Evolutionary conservation across 179 eudicot genomes (phyloP), one percentile per base, ranked within the genome.

Genomic region (Sideroxylon spinosum): DNA sequence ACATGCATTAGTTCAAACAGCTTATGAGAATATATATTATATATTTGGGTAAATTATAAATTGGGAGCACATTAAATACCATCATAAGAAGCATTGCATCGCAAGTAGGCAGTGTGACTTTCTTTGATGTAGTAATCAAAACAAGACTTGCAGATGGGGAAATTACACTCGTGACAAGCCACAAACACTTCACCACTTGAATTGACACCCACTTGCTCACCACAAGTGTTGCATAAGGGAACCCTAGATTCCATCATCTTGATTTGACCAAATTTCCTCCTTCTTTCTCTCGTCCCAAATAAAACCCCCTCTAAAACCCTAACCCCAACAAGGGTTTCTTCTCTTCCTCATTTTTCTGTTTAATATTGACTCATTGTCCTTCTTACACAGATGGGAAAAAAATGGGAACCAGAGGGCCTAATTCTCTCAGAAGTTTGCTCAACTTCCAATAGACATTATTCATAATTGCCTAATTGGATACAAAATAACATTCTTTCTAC

Each of bases 201-300:
- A 66, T 84, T 84, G 52, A 88, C 14, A 69, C 92, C 95, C 37
- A 91, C 80, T 71, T 80, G 85, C 79, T 93, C 97, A 49, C 97
- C 97, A 80, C 98, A 95, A 77, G 86, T 90, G 81, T 85, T 88
- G 82, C 98, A 95, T 0, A 83, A 71, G 23, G 93, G 92, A 76
- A 77, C 87, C 76, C 85, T 91, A 61, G 98, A 88, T 61, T 87
- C 85, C 98, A 91, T 95, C 98, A 93, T 95, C 79, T 82, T 82
- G 57, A 57, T 17, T 22, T 46, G 13, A 16, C 44, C 44, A n/a
- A n/a, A n/a, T n/a, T n/a, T n/a, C 44, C 44, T 3, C 44, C 44
- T 3, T 37, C 44, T 37, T 37, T 11, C 56, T 5, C 56, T 52
- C 14, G 16, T 63, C 9, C n/a, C 2, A 1, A 37, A 37, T 3